Evolutionary conservation across 495 filamentous ascomycete species (phyloP), one percentile per base, ranked within the genome.

Genomic region (Neurospora africana): DNA sequence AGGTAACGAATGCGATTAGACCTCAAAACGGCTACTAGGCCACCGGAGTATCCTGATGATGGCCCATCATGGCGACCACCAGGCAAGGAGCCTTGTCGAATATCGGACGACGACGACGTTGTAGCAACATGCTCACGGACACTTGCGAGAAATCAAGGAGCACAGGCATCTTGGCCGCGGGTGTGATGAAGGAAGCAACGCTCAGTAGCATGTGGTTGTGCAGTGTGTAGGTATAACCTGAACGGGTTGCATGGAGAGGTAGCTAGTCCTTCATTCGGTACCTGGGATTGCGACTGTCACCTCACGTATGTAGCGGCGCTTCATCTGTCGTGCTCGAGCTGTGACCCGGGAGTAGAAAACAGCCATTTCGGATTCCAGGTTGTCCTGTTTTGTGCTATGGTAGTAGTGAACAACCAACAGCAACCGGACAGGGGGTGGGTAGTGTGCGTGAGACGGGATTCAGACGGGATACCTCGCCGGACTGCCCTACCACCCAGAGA

Each of bases 231-330:
- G 27, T 33, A 30, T 33, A 10, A 19, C 47, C 53, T 65, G 53
- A 61, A 61, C 23, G 53, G 53, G 23, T 61, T 61, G 27, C 53
- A 65, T 65, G 15, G 53, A 65, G 27, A 30, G 53, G 53, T 65
- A 19, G 15, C 53, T 65, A 33, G 4, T 58, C 21, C 47, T 58
- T 58, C 21, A 27, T 72, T 44, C 40, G 71, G 71, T 69, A 69
- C 71, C 71, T 69, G 71, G 71, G 41, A 69, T 69, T 47, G 65
- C 67, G 17, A 72, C 71, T 69, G 53, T 65, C 53, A 65, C 27
- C 53, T 65, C 53, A 65, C 2, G 41, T n/a, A 72, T 1, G 67
- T 33, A 72, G 71, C 37, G 44, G 65, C 71, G 67, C 65, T 36
- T 44, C 71, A 72, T 38, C 61, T 44, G 58, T 69, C 37, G 39